Conservation (phyloP, 1,139 yeast genomes). For the Yamadazyma spencermartinsiae region DNA sequence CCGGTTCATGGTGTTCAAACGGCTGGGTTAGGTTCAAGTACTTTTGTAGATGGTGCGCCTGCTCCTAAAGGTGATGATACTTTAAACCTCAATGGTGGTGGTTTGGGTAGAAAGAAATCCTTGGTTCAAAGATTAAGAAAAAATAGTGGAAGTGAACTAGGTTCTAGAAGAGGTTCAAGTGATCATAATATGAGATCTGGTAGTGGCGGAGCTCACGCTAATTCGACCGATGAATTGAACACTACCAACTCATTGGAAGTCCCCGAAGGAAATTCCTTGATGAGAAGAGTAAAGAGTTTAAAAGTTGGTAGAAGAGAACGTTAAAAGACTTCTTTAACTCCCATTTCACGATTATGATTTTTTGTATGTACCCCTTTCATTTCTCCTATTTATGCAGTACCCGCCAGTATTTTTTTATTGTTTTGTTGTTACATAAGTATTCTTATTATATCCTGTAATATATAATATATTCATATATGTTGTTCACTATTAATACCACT, state of each 20-base stretch:
- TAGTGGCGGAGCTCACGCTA: slow-evolving; percentile 22
- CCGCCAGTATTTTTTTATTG: neutral
- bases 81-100: slow-evolving; percentile 30
- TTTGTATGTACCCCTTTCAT: neutral
- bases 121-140: slow-evolving; percentile 64
- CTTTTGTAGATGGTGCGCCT: slow-evolving; percentile 95
- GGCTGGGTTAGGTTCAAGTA: slow-evolving; percentile 86
- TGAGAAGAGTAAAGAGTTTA: slow-evolving; percentile 85
- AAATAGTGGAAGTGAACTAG: slow-evolving; percentile 38
- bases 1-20: slow-evolving; percentile 86
- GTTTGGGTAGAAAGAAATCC: slow-evolving; percentile 72
- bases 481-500: neutral
- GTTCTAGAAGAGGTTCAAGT: slow-evolving; percentile 35
- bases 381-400: neutral
- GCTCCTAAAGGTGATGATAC: slow-evolving; percentile 57
- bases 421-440: too few relatives aligned
- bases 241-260: slow-evolving; percentile 20
- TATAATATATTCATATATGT: neutral
- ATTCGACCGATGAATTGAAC: slow-evolving; percentile 10
- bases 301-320: slow-evolving; percentile 57
- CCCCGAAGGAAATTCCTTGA: slow-evolving; percentile 48
- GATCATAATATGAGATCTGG: slow-evolving; percentile 27
- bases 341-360: slow-evolving; percentile 1
- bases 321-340: slow-evolving; percentile 5
- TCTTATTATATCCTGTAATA: neutral